phyloP scores from a whole-genome alignment of 2,329 filamentous ascomycete species.

The Alternaria hordeiaustralica region DNA sequence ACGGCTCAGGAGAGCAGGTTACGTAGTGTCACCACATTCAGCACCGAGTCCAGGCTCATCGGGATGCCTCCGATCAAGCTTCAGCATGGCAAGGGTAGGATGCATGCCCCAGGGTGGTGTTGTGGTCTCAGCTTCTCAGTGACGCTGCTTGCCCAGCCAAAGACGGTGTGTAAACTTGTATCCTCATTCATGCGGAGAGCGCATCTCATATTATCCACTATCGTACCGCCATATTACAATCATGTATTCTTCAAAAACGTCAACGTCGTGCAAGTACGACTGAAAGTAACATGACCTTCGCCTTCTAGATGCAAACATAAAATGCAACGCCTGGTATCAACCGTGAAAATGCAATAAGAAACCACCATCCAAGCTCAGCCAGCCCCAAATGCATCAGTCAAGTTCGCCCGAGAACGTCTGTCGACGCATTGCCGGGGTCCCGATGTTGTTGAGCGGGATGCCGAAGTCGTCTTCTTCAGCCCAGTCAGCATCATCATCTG shows the following conservation, averaged over 20 bases:
- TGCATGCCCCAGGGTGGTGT: background rate
- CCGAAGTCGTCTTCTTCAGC: constrained; percentile 65
- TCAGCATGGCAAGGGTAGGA: background rate
- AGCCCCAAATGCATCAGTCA: constrained; percentile 27
- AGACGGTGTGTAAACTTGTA: constrained; percentile 10
- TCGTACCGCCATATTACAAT: constrained; percentile 23
- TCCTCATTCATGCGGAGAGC: constrained; percentile 6
- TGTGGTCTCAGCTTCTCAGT: constrained; percentile 3
- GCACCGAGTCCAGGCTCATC: background rate
- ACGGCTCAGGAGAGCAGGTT: background rate
- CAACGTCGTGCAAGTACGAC: constrained; percentile 22
- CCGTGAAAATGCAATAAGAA: constrained; percentile 18
- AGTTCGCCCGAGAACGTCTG: constrained; percentile 33
- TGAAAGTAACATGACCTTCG: constrained; percentile 23
- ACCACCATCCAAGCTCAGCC: constrained; percentile 4
- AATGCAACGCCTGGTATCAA: constrained; percentile 29
- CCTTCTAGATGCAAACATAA: constrained; percentile 30
- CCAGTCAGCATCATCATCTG: constrained; percentile 60
- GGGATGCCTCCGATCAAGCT: background rate
- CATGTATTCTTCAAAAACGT: constrained; percentile 19
- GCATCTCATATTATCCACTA: background rate
- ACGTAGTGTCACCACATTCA: background rate
- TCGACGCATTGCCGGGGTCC: constrained; percentile 28
- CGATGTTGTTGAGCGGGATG: constrained; percentile 51
- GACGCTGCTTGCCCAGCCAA: constrained; percentile 3